These are phyloP conservation scores for Elaeis guineensis DNA, from an alignment of 176 grass and related monocot species.

Conservation along the genomic window DNA sequence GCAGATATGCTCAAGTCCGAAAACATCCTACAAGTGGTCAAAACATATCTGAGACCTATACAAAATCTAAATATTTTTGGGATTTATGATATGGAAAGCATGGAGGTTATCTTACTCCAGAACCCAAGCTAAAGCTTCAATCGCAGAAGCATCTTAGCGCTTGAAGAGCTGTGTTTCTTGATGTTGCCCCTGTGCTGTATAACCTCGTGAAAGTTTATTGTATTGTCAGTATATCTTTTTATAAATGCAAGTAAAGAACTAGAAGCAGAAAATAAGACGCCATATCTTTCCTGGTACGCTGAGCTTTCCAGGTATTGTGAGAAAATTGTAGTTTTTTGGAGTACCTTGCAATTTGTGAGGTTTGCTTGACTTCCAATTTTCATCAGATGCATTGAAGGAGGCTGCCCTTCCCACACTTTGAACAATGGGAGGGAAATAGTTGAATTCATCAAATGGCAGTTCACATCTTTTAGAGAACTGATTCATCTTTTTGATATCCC, in stretches of 20 bases:
- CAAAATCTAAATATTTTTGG: too few species aligned
- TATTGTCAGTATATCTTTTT: too few species aligned
- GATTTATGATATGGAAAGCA: too few species aligned
- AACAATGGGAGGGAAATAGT: constrained; percentile 14
- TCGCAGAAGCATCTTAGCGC: constrained; percentile 66
- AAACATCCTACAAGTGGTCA: constrained; percentile 45
- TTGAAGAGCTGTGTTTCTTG: constrained; percentile 72
- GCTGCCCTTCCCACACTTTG: constrained; percentile 25
- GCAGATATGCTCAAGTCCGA: constrained; percentile 52
- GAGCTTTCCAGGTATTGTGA: constrained; percentile 63
- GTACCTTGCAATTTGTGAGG: constrained; percentile 18
- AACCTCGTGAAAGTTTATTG: constrained; percentile 40
- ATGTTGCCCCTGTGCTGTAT: too few species aligned
- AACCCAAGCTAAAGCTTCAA: constrained; percentile 56
- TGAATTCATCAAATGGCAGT: constrained; percentile 17
- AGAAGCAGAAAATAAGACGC: not conserved
- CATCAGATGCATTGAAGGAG: constrained; percentile 22
- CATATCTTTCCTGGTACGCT: constrained; percentile 51
- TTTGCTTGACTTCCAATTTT: constrained; percentile 23
- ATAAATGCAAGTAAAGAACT: too few species aligned
- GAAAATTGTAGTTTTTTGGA: constrained; percentile 10
- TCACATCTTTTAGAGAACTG: too few species aligned
- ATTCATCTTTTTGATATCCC: too few species aligned
- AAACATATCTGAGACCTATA: too few species aligned
- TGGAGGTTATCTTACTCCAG: constrained; percentile 38